These are phyloP conservation scores for Kodamaea hsintzibuensis DNA, from an alignment of 805 yeast genomes.

Conservation along the genomic window DNA sequence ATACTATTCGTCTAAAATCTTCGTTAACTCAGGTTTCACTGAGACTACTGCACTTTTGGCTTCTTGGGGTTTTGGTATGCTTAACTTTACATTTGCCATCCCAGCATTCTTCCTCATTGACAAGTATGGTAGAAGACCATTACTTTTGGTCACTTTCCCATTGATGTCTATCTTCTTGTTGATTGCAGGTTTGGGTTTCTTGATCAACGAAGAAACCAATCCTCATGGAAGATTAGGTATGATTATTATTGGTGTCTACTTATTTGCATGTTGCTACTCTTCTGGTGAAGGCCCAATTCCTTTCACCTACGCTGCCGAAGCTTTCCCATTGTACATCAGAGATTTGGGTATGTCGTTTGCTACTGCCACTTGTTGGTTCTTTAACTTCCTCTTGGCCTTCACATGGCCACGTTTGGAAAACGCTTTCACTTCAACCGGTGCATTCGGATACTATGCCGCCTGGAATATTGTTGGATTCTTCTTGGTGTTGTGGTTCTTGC, in stretches of 20 bases:
- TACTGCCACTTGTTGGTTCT: constrained; percentile 74
- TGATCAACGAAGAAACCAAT: constrained; percentile 50
- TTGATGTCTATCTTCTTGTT: constrained; percentile 60
- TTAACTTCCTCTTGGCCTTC: constrained; percentile 67
- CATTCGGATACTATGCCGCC: constrained; percentile 86
- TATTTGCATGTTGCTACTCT: constrained; percentile 72
- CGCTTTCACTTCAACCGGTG: constrained; percentile 77
- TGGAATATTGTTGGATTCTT: constrained; percentile 75
- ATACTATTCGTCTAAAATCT: constrained; percentile 78
- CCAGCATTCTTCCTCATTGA: constrained; percentile 85
- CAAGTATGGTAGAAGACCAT: constrained; percentile 68
- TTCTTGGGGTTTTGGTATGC: constrained; percentile 83
- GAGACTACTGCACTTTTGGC: constrained; percentile 68
- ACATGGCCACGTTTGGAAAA: constrained; percentile 75
- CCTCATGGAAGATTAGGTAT: constrained; percentile 61
- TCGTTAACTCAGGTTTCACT: constrained; percentile 64
- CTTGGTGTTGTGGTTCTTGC: constrained; percentile 67
- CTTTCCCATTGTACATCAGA: constrained; percentile 75
- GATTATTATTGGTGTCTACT: constrained; percentile 70
- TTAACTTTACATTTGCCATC: constrained; percentile 76
- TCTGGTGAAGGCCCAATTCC: constrained; percentile 91
- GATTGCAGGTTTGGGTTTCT: constrained; percentile 70
- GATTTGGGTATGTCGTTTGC: constrained; percentile 82
- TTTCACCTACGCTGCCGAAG: constrained; percentile 85
- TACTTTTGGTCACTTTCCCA: constrained; percentile 61